Base-by-base conservation (phyloP, 129 eudicot species). In the Silybum marianum region DNA sequence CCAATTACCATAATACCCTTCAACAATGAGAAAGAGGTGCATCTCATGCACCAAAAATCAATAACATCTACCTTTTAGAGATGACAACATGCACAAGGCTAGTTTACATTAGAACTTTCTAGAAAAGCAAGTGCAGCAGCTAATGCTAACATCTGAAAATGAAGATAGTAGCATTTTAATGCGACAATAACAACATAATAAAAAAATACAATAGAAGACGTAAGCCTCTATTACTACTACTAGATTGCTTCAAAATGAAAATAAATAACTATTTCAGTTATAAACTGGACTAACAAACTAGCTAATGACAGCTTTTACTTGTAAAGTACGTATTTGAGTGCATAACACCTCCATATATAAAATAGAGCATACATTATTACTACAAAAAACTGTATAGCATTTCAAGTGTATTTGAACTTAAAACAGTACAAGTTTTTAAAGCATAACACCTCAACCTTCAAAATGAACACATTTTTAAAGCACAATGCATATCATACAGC, bases 1-100 rank as follows among this genome's bases (percentile, higher is more conserved):
- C n/a, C 72, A 54, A 38, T 80, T 58, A 9, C 83, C 54, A 70
- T 32, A 6, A 36, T 30, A 80, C 40, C 77, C 71, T 80, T 44
- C 24, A 72, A 80, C 83, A 80, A 69, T 69, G 16, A 69, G 76
- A 67, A 26, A 28, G 32, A 69, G 23, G 32, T 13, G 22, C 40
- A 67, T 36, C 68, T 9, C 67, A n/a, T 71, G 9, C 23, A 69
- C 23, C 69, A 26, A 78, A 78, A 42, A 44, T 44, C 68, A 78
- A 69, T 68, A 23, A 40, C 66, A 67, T 67, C 74, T 40, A 67
- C 74, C 67, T 40, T 67, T 42, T 21, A 44, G n/a, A 42, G 42
- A 68, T n/a, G 66, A 68, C 30, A 67, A 42, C 21, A 66, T 25
- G 69, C 75, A 25, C 32, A 54, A 54, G 69, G 67, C 44, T 26